Conservation (phyloP, 2,329 filamentous ascomycete genomes). For the Cladophialophora exuberans region DNA sequence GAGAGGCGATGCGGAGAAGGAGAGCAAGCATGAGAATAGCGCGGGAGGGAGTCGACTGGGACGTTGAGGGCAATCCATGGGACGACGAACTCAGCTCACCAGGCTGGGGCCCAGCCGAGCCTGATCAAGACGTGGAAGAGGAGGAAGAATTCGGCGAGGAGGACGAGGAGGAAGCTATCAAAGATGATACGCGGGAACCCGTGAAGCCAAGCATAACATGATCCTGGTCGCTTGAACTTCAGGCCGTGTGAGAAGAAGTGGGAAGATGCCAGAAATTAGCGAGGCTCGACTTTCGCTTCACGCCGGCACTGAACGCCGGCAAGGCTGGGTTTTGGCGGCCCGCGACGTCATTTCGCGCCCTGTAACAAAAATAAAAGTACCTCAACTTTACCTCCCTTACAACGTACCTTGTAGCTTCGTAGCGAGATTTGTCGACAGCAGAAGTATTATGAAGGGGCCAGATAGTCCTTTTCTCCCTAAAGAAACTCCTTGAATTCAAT, state of each 20-base stretch:
- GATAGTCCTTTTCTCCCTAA: background rate
- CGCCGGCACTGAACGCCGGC: too few species aligned
- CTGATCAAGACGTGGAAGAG: too few species aligned
- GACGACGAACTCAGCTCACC: too few species aligned
- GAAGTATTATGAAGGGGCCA: background rate
- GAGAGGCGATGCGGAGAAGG: background rate
- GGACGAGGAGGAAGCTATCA: background rate
- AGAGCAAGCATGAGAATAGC: background rate
- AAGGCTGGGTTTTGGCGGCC: slow-evolving; percentile 1
- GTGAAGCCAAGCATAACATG: background rate
- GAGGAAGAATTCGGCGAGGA: slow-evolving; percentile 1
- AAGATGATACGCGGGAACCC: background rate
- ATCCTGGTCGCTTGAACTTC: background rate
- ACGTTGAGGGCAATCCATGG: slow-evolving; percentile 1
- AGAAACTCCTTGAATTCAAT: background rate
- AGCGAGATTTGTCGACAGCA: too few species aligned
- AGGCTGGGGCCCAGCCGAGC: too few species aligned
- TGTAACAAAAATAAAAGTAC: too few species aligned
- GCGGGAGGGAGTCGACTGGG: background rate
- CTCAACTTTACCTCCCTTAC: background rate
- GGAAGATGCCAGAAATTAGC: too few species aligned
- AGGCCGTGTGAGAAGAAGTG: too few species aligned
- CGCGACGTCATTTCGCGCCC: slow-evolving; percentile 12
- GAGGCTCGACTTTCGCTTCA: too few species aligned
- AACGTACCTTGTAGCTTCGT: too few species aligned